Conservation (phyloP, 805 yeast species). For the Saccharomyces mikatae region DNA sequence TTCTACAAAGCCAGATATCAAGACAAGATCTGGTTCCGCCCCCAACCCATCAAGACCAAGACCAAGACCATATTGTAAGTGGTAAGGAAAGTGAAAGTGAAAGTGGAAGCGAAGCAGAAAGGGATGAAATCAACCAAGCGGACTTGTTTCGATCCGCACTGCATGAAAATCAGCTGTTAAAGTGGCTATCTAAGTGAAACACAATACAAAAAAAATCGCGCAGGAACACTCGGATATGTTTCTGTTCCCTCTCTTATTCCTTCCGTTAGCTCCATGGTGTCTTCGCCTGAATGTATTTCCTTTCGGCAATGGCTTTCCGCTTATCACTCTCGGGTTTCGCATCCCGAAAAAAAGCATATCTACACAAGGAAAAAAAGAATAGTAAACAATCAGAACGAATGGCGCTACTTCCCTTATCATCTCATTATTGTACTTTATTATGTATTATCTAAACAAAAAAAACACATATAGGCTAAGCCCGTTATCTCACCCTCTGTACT, state of each 20-base stretch:
- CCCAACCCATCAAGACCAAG: not conserved
- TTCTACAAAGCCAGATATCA: not conserved
- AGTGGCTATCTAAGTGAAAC: not conserved
- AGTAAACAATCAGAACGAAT: not conserved
- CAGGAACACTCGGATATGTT: not conserved
- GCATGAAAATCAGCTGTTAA: not conserved
- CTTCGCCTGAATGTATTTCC: not conserved
- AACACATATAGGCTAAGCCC: not conserved
- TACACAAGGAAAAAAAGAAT: slow-evolving; percentile 1
- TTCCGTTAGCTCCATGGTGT: not conserved
- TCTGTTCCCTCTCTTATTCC: not conserved
- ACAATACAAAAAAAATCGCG: not conserved
- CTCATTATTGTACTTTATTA: not conserved
- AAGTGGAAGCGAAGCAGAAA: not conserved
- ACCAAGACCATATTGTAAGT: not conserved
- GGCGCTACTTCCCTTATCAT: slow-evolving; percentile 2
- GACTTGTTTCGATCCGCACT: not conserved
- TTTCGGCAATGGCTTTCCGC: slow-evolving; percentile 1
- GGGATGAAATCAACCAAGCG: not conserved
- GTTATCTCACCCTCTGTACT: not conserved
- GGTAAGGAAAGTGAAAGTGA: not conserved
- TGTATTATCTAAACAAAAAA: not conserved
- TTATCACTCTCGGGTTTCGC: slow-evolving; percentile 2
- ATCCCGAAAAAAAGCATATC: slow-evolving; percentile 6
- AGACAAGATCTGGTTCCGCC: not conserved